Evolutionary conservation across 1,284 basidiomycete genomes (phyloP), one percentile per base, ranked within the genome.

Genomic region (Cryptococcus hybrid): DNA sequence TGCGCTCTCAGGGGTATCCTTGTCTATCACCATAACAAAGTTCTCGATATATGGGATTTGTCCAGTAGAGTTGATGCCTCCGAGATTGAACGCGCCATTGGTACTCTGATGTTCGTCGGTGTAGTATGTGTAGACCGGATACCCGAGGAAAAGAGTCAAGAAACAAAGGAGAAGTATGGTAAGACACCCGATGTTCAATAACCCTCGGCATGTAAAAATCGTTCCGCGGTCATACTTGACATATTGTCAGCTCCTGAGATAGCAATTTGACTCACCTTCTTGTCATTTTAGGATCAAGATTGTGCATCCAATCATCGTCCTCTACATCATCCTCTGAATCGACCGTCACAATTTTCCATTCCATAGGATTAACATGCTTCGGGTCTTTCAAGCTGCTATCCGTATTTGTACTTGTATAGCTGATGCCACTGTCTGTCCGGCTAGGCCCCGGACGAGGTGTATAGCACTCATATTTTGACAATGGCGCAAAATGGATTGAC

Each of bases 141-240:
- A 79, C 3, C 74, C 83, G 56, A 74, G 82, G 65, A 93, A 93
- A 34, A 93, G 82, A 24, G 83, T 80, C 50, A 90, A 67, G 24
- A 92, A 79, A 7, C 82, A 84, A 3, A 82, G 52, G 45, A 81
- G 79, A 6, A 92, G 81, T 34, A 92, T 51, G 13, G 85, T 56
- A 4, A 92, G 79, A 73, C 88, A 90, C 12, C 89, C 89, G 5
- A 92, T 78, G 74, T 92, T 92, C 46, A 82, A 77, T 6, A 90
- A 62, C 30, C 89, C 89, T 71, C 90, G 82, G 48, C 74, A 70
- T 9, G 89, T 90, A 68, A 90, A 85, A 40, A 90, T 79, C 52
- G 80, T 82, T 3, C 86, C 84, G 30, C 84, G 83, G 53, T 59
- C 76, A 47, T 62, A 52, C 68, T 68, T 15, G 18, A 34, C 18